Percentiles rank a stretch among this genome's conserved stretches.
These are phyloP conservation scores for Macrotyloma uniflorum DNA, from an alignment of 306 rosid species.

Conservation along the genomic window DNA sequence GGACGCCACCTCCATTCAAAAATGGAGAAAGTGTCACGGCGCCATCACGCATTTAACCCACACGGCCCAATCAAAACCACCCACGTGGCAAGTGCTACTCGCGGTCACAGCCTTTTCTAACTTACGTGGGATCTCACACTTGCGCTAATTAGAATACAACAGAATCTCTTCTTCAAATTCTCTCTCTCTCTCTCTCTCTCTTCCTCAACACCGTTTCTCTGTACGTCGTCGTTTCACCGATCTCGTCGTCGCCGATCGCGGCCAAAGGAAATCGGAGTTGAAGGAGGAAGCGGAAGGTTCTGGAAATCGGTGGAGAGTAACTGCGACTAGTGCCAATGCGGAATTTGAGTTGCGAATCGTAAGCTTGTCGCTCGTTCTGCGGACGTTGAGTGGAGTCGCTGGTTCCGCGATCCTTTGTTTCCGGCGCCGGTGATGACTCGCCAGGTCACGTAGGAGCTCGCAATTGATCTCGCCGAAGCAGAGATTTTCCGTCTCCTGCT, in stretches of 20 bases:
- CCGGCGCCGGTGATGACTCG: slow-evolving; percentile 49
- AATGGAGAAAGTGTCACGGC: slow-evolving; percentile 48
- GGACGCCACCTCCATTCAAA: slow-evolving; percentile 41
- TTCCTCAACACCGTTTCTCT: slow-evolving; percentile 1
- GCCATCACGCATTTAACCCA: slow-evolving; percentile 39
- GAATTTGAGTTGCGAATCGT: slow-evolving; percentile 43
- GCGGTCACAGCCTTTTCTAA: slow-evolving; percentile 43
- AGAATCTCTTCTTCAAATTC: slow-evolving; percentile 37
- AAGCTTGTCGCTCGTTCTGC: not conserved
- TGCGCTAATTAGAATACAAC: slow-evolving; percentile 30
- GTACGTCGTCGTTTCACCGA: slow-evolving; percentile 57
- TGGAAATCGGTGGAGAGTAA: slow-evolving; percentile 10
- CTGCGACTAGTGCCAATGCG: slow-evolving; percentile 29
- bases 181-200: not conserved
- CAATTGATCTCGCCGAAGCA: slow-evolving; percentile 62
- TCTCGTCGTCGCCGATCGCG: slow-evolving; percentile 43
- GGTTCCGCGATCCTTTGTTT: slow-evolving; percentile 34
- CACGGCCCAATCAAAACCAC: slow-evolving; percentile 29
- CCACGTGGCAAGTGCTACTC: slow-evolving; percentile 51
- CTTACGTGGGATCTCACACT: slow-evolving; percentile 69
- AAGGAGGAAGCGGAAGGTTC: not conserved
- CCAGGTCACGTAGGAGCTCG: slow-evolving; percentile 48
- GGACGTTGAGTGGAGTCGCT: slow-evolving; percentile 24
- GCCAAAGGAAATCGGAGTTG: slow-evolving; percentile 4
- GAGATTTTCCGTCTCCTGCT: slow-evolving; percentile 61